Evolutionary conservation across 2,329 filamentous ascomycete species (phyloP).

Genomic region (Pyrenophora graminea): DNA sequence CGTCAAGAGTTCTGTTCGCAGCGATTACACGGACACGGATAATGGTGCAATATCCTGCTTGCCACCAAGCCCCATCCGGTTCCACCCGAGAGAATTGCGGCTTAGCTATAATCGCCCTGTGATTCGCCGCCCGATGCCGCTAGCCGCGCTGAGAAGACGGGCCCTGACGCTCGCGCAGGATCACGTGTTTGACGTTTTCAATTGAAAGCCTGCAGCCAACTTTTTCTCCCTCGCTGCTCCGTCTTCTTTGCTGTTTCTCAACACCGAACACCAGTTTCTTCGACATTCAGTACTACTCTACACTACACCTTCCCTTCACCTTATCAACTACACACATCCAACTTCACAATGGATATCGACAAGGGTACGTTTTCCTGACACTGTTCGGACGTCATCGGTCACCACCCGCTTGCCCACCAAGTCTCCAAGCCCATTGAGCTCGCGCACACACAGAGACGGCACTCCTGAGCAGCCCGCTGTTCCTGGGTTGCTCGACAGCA

Average conservation of each 20-base stretch:
- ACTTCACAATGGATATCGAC: conserved; percentile 48
- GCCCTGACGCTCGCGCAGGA: not conserved
- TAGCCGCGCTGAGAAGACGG: conserved; percentile 2
- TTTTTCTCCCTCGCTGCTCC: conserved; percentile 27
- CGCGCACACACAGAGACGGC: conserved; percentile 19
- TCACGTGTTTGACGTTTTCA: conserved; percentile 25
- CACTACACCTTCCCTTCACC: not conserved
- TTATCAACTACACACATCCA: conserved; percentile 19
- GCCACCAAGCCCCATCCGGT: conserved; percentile 17
- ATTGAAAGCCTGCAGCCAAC: conserved; percentile 22
- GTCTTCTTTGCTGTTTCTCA: conserved; percentile 18
- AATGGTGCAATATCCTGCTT: conserved; percentile 1
- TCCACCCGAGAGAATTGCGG: conserved; percentile 20
- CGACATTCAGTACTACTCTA: not conserved
- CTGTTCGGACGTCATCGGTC: conserved; percentile 38
- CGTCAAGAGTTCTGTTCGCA: not conserved
- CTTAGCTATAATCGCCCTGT: conserved; percentile 18
- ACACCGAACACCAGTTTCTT: conserved; percentile 10
- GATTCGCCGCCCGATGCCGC: conserved; percentile 15
- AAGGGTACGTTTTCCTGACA: conserved; percentile 40
- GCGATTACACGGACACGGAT: not conserved
- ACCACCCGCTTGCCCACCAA: conserved; percentile 23
- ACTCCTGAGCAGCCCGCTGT: conserved; percentile 9
- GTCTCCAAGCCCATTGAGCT: conserved; percentile 31
- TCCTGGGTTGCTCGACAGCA: not conserved